A percentile compares a stretch with the other conserved stretches of the same genome.
Evolutionary conservation across 306 rosid species (phyloP).

Genomic region (Cyclanthera cordifolia): DNA sequence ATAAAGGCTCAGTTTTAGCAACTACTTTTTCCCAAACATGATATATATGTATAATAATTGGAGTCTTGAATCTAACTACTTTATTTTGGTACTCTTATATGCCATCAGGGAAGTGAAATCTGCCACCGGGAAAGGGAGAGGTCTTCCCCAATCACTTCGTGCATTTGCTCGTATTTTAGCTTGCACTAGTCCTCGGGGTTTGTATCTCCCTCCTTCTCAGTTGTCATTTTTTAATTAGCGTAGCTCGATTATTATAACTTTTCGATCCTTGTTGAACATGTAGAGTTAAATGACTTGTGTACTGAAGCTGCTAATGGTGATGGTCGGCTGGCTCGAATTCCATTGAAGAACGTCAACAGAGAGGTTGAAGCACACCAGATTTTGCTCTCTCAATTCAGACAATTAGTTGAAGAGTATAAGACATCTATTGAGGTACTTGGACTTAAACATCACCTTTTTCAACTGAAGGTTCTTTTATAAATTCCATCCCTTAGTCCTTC

Average conservation of each 20-base stretch:
- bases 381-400: slow-evolving; percentile 33
- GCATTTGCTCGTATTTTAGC: slow-evolving; percentile 61
- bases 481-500: neutral
- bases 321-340: slow-evolving; percentile 63
- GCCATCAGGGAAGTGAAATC: slow-evolving; percentile 52
- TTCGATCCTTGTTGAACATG: slow-evolving; percentile 18
- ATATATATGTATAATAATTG: neutral
- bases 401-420: slow-evolving; percentile 29
- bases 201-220: neutral
- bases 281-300: slow-evolving; percentile 45
- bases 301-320: slow-evolving; percentile 52
- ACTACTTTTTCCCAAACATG: neutral
- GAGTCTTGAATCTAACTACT: neutral
- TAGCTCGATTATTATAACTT: slow-evolving; percentile 3
- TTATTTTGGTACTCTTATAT: neutral
- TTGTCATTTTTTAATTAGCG: neutral
- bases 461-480: neutral
- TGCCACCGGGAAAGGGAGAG: slow-evolving; percentile 48
- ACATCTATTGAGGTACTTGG: slow-evolving; percentile 39
- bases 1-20: too few species aligned
- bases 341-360: slow-evolving; percentile 36
- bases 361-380: slow-evolving; percentile 59
- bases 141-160: slow-evolving; percentile 67
- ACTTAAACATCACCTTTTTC: neutral
- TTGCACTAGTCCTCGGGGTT: slow-evolving; percentile 45